Conservation (phyloP, 2,329 filamentous ascomycete species). For the Kalmusia sp. region DNA sequence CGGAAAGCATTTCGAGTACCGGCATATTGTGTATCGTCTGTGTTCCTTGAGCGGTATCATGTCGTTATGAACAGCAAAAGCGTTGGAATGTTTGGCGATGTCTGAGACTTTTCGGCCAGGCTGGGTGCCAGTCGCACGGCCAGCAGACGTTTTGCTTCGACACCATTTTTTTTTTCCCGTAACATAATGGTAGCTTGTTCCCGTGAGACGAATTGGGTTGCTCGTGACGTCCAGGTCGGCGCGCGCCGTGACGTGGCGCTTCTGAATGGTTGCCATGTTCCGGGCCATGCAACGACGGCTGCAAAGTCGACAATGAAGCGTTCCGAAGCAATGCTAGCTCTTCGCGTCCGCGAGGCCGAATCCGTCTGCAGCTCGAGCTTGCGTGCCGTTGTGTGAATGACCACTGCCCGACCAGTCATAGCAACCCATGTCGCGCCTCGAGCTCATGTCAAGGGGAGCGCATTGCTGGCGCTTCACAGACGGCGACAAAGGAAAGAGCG, state of each 20-base stretch:
- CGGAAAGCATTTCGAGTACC: conserved; percentile 17
- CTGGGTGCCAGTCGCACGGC: too few relatives aligned
- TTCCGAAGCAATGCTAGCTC: neutral
- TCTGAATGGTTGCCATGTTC: neutral
- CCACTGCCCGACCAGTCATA: neutral
- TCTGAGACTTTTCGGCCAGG: neutral
- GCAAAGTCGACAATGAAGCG: neutral
- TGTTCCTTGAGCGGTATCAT: conserved; percentile 12
- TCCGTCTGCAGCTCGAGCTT: neutral
- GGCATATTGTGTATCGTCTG: conserved; percentile 23
- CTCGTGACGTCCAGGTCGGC: conserved; percentile 1
- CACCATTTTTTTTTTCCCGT: neutral
- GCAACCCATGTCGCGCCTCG: neutral
- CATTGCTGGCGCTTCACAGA: neutral
- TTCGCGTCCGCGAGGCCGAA: neutral
- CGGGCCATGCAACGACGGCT: neutral
- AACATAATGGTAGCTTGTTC: conserved; percentile 4
- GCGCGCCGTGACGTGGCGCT: neutral
- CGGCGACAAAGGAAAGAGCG: neutral
- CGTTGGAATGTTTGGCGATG: neutral
- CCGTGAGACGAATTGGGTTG: neutral
- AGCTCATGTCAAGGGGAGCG: conserved; percentile 3
- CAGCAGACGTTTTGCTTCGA: neutral
- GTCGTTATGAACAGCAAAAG: conserved; percentile 13
- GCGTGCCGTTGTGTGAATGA: conserved; percentile 1